phyloP scores from a whole-genome alignment of 75 land plant species.

The Gnetum montanum region DNA sequence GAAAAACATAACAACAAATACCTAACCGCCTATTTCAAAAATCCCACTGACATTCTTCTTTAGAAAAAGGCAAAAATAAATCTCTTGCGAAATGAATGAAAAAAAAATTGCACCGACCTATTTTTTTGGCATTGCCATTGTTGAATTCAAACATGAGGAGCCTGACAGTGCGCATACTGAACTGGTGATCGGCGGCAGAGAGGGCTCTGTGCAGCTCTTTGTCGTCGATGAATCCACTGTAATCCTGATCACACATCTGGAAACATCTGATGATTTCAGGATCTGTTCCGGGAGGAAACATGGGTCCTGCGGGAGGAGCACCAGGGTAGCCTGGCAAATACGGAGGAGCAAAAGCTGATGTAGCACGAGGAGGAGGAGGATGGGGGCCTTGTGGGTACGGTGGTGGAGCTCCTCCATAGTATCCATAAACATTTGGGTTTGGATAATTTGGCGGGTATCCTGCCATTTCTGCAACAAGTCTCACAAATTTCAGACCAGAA shows the following conservation, averaged over 20 bases:
- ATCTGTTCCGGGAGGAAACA: conserved; percentile 91
- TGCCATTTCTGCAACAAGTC: too few species aligned
- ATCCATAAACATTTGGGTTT: too few species aligned
- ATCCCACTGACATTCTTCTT: too few species aligned
- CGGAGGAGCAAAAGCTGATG: not conserved
- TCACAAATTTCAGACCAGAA: too few species aligned
- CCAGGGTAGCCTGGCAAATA: conserved; percentile 21
- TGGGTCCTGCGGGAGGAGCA: conserved; percentile 25
- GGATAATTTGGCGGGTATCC: too few species aligned
- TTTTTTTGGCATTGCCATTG: conserved; percentile 36
- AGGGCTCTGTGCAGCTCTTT: conserved; percentile 70
- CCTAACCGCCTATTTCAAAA: too few species aligned
- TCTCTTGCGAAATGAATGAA: too few species aligned
- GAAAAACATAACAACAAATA: not conserved
- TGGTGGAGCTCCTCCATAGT: not conserved
- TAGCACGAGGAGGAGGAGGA: not conserved
- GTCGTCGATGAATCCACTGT: conserved; percentile 82
- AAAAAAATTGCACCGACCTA: conserved; percentile 25
- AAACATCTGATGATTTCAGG: conserved; percentile 66
- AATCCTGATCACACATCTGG: conserved; percentile 64
- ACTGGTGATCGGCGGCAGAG: conserved; percentile 49
- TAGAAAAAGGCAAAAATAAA: too few species aligned
- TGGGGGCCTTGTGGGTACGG: not conserved
- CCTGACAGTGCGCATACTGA: conserved; percentile 77
- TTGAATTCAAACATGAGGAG: conserved; percentile 67